A percentile compares a stretch with the other conserved stretches of the same genome.
Conservation (phyloP, 352 stramenopile genomes). For the Aphanomyces euteiches region DNA sequence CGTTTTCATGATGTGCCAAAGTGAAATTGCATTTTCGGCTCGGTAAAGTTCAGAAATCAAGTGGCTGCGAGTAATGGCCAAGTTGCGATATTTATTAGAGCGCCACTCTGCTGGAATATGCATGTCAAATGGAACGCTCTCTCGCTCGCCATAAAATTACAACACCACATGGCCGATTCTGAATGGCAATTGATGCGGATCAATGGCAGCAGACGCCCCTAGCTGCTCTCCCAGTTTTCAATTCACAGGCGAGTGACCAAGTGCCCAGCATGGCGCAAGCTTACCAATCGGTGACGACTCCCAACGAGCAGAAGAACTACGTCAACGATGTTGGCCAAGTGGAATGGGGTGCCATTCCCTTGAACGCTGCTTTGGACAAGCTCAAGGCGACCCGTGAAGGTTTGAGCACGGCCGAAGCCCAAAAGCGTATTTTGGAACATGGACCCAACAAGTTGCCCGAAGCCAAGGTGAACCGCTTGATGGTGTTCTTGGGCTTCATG, state of each 20-base stretch:
- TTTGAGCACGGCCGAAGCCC: background rate
- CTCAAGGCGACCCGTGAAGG: conserved; percentile 40
- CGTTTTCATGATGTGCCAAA: too few relatives aligned
- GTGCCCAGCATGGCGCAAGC: background rate
- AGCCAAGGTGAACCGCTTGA: background rate
- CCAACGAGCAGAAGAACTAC: conserved; percentile 76
- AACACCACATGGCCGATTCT: too few relatives aligned
- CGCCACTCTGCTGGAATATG: too few relatives aligned
- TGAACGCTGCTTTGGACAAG: conserved; percentile 80
- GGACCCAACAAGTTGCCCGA: background rate
- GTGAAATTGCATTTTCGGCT: too few relatives aligned
- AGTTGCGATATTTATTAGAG: too few relatives aligned
- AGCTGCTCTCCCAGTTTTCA: background rate
- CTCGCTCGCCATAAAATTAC: too few relatives aligned
- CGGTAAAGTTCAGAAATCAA: too few relatives aligned
- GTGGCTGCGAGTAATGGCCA: too few relatives aligned
- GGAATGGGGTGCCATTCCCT: conserved; percentile 64
- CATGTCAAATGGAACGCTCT: too few relatives aligned
- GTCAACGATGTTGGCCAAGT: conserved; percentile 72
- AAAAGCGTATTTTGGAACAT: conserved; percentile 2
- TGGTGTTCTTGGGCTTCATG: background rate
- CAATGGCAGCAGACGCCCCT: background rate
- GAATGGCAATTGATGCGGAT: background rate
- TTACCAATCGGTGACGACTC: conserved; percentile 50
- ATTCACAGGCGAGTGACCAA: background rate